These are phyloP conservation scores for Zygnema circumcarinatum DNA, from an alignment of 139 green algal species.

Conservation along the genomic window DNA sequence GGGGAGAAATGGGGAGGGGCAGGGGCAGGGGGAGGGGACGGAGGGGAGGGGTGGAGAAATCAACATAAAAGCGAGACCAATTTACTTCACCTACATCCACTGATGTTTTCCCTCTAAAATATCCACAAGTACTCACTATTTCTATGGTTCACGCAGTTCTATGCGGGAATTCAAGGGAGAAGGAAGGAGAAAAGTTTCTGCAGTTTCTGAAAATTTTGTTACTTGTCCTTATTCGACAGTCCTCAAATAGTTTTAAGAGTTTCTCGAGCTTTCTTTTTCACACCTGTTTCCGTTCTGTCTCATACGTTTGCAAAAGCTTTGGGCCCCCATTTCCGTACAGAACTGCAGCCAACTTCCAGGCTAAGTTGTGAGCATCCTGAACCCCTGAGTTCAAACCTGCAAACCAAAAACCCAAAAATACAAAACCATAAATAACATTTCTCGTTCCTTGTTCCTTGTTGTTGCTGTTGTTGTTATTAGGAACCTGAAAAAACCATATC, in stretches of 20 bases:
- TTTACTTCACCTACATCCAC: too few species aligned
- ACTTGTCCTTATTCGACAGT: background rate
- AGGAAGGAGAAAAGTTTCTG: too few species aligned
- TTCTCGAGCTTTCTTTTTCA: background rate
- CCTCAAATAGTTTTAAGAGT: background rate
- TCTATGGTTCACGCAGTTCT: too few species aligned
- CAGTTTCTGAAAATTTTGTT: too few species aligned
- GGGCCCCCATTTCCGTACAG: conserved; percentile 37
- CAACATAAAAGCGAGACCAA: too few species aligned
- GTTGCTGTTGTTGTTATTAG: background rate
- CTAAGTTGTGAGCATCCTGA: conserved; percentile 93
- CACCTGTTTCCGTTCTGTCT: conserved; percentile 74
- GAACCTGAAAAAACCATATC: background rate
- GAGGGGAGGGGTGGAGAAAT: too few species aligned
- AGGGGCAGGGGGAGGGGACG: too few species aligned
- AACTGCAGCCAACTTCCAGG: conserved; percentile 91
- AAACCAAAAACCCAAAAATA: too few species aligned
- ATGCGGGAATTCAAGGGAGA: too few species aligned
- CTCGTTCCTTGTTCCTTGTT: background rate
- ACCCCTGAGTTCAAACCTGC: conserved; percentile 97
- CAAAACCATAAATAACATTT: background rate
- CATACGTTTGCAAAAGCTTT: conserved; percentile 78
- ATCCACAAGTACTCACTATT: too few species aligned
- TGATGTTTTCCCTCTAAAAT: too few species aligned
- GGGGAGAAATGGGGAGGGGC: too few species aligned